Evolutionary conservation across 768 basidiomycete species (phyloP).

Genomic region (Pleurotus pulmonarius): DNA sequence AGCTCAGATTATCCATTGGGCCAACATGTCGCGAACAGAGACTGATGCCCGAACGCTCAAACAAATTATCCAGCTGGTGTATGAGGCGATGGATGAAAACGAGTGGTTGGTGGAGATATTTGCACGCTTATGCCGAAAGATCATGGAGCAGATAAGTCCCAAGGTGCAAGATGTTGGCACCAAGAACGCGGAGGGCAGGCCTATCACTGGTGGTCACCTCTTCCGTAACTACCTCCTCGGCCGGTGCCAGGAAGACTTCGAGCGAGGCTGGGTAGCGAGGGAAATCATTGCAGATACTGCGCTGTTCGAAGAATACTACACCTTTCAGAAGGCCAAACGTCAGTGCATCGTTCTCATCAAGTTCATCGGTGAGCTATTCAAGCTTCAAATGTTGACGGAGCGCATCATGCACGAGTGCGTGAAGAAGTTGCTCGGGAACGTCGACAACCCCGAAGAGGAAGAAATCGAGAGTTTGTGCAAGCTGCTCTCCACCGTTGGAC

Average conservation of each 20-base stretch:
- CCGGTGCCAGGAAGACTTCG: slow-evolving; percentile 97
- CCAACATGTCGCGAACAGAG: slow-evolving; percentile 89
- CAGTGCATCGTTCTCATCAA: slow-evolving; percentile 95
- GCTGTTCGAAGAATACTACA: no score
- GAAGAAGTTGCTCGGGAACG: slow-evolving; percentile 90
- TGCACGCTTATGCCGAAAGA: slow-evolving; percentile 89
- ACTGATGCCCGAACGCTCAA: slow-evolving; percentile 92
- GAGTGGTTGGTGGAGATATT: slow-evolving; percentile 97
- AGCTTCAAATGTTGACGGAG: slow-evolving; percentile 95
- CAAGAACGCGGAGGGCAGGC: slow-evolving; percentile 74
- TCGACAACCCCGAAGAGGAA: slow-evolving; percentile 95
- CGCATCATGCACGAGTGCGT: slow-evolving; percentile 99
- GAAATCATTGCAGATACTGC: no score
- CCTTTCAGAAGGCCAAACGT: slow-evolving; percentile 94
- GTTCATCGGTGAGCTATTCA: slow-evolving; percentile 98
- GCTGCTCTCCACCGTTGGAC: slow-evolving; percentile 85
- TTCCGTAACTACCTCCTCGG: slow-evolving; percentile 97
- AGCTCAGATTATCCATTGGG: slow-evolving; percentile 92
- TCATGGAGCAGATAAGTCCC: slow-evolving; percentile 90
- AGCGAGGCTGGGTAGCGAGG: slow-evolving; percentile 90
- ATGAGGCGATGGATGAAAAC: slow-evolving; percentile 97
- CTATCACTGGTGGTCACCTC: slow-evolving; percentile 86
- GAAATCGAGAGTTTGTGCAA: slow-evolving; percentile 97
- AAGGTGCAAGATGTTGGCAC: slow-evolving; percentile 89
- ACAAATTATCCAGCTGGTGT: slow-evolving; percentile 92